Evolutionary conservation across 345 rosid species (phyloP).

Genomic region (Aquilaria yunnanensis): DNA sequence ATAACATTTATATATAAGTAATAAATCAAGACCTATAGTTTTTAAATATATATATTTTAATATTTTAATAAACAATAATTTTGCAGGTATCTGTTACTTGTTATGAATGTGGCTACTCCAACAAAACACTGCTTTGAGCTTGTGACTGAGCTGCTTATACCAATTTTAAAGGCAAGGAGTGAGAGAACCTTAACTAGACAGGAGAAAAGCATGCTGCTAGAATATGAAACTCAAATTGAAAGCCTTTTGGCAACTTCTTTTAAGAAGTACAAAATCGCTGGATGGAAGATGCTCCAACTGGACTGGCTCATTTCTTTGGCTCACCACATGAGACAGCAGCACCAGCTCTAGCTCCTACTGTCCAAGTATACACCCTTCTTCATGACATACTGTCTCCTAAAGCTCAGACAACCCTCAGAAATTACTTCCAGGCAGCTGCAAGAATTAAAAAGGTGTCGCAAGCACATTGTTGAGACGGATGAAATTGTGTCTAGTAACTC

Average conservation of each 20-base stretch:
- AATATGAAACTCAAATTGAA: constrained; percentile 84
- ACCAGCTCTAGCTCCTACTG: constrained; percentile 82
- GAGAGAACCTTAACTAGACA: constrained; percentile 76
- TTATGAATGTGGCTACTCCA: constrained; percentile 94
- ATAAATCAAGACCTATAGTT: too few species aligned
- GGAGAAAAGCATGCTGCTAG: constrained; percentile 86
- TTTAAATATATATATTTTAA: too few species aligned
- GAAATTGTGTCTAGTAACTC: constrained; percentile 67
- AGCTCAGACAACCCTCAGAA: constrained; percentile 69
- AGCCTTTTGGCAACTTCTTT: constrained; percentile 77
- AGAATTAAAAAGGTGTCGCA: constrained; percentile 59
- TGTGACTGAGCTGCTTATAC: constrained; percentile 75
- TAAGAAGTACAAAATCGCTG: constrained; percentile 81
- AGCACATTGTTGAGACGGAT: constrained; percentile 83
- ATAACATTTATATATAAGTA: too few species aligned
- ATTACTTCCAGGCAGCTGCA: constrained; percentile 82
- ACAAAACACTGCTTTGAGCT: constrained; percentile 81
- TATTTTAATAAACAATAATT: too few species aligned
- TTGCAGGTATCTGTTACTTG: constrained; percentile 72
- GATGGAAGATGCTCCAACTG: constrained; percentile 65
- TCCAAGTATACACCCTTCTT: constrained; percentile 75
- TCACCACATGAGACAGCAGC: constrained; percentile 60
- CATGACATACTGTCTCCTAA: constrained; percentile 90
- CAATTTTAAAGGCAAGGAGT: constrained; percentile 59
- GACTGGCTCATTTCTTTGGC: constrained; percentile 49